phyloP scores from a whole-genome alignment of 2,329 filamentous ascomycete genomes.

The Paecilomyces dactylethromorphus region DNA sequence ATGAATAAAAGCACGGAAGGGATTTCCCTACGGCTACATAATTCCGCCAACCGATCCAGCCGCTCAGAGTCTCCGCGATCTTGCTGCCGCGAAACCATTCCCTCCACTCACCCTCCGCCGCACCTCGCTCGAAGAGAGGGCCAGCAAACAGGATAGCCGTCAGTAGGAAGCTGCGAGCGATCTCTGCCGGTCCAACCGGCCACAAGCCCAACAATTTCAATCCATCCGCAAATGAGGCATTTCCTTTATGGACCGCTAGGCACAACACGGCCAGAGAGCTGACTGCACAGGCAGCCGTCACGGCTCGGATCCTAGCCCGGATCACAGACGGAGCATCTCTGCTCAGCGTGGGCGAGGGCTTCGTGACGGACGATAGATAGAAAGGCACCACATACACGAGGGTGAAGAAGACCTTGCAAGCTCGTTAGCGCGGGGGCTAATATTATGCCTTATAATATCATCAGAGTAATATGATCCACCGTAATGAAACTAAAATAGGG shows the following conservation, averaged over 20 bases:
- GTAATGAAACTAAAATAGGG: background rate
- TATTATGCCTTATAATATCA: background rate
- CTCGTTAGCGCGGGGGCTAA: background rate
- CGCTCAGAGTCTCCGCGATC: constrained; percentile 55
- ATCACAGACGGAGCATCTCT: constrained; percentile 89
- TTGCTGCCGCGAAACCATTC: constrained; percentile 55
- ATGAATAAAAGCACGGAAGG: constrained; percentile 1
- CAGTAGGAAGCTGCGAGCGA: constrained; percentile 58
- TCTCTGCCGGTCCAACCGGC: constrained; percentile 63
- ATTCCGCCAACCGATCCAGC: constrained; percentile 82
- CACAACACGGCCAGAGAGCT: constrained; percentile 62
- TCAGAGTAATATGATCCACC: background rate
- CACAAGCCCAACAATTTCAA: constrained; percentile 73
- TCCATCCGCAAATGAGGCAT: constrained; percentile 46
- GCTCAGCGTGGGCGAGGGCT: constrained; percentile 70
- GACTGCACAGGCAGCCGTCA: constrained; percentile 65
- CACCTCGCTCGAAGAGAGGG: constrained; percentile 71
- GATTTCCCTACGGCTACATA: constrained; percentile 64
- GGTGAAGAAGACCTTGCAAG: constrained; percentile 66
- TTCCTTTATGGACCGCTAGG: constrained; percentile 53
- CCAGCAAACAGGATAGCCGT: constrained; percentile 75
- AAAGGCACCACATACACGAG: constrained; percentile 84
- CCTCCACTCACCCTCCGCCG: constrained; percentile 66
- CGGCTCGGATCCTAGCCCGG: constrained; percentile 73
- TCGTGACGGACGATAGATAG: constrained; percentile 72